A percentile compares a stretch with the other conserved stretches of the same genome.
Conservation (phyloP, 2,329 filamentous ascomycete genomes). For the Cytospora chrysosperma region DNA sequence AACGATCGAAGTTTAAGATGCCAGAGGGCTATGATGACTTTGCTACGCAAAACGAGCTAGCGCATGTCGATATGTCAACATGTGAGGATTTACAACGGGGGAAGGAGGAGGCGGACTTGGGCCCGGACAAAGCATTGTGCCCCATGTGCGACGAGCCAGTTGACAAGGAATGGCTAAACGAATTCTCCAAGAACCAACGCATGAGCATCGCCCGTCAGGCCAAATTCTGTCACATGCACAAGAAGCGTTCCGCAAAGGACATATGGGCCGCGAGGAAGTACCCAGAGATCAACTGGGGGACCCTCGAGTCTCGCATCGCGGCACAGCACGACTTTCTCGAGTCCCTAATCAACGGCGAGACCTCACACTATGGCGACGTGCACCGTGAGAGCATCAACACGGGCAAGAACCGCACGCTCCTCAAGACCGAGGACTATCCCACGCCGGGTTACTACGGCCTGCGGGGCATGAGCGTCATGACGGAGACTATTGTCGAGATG, state of each 20-base stretch:
- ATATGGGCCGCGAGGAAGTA: conserved; percentile 57
- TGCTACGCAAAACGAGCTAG: neutral
- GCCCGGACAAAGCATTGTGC: conserved; percentile 45
- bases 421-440: conserved; percentile 56
- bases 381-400: conserved; percentile 55
- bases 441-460: conserved; percentile 83
- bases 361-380: conserved; percentile 60
- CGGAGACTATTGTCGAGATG: conserved; percentile 61
- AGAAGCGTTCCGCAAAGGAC: conserved; percentile 50
- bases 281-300: conserved; percentile 68
- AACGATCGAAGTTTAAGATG: conserved; percentile 19
- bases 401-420: conserved; percentile 59
- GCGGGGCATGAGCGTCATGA: conserved; percentile 70
- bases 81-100: neutral
- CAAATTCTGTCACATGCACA: conserved; percentile 65
- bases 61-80: conserved; percentile 5
- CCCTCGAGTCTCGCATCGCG: conserved; percentile 57
- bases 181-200: conserved; percentile 46
- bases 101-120: neutral
- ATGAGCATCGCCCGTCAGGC: conserved; percentile 59
- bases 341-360: conserved; percentile 56
- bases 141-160: conserved; percentile 67
- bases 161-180: conserved; percentile 51
- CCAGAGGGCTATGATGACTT: conserved; percentile 19
- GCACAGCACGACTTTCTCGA: conserved; percentile 56